These are phyloP conservation scores for Coprinopsis strossmayeri DNA, from an alignment of 768 basidiomycete genomes.

Conservation along the genomic window DNA sequence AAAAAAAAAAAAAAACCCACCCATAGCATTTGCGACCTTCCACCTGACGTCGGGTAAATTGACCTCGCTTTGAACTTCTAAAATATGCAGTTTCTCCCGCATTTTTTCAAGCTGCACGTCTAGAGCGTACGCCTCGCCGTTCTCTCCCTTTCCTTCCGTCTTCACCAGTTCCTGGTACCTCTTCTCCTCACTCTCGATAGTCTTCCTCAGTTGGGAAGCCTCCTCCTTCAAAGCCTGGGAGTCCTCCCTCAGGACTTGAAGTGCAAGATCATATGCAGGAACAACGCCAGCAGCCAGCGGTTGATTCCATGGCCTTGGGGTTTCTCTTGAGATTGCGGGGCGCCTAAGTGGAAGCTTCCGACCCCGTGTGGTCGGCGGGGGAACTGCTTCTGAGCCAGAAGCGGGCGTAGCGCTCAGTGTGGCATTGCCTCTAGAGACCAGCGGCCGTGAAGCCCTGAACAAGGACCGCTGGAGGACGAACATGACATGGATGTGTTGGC, in stretches of 20 bases:
- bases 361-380: slow-evolving; percentile 11
- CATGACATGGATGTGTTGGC: not conserved
- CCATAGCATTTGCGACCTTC: slow-evolving; percentile 73
- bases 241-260: slow-evolving; percentile 64
- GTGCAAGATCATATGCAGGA: slow-evolving; percentile 81
- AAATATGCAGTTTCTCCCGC: slow-evolving; percentile 44
- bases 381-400: not conserved
- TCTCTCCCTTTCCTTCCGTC: slow-evolving; percentile 19
- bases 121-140: slow-evolving; percentile 24
- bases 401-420: not conserved
- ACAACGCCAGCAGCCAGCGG: slow-evolving; percentile 57
- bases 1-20: slow-evolving; percentile 34
- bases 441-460: slow-evolving; percentile 4
- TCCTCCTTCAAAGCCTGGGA: slow-evolving; percentile 41
- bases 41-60: slow-evolving; percentile 83
- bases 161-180: slow-evolving; percentile 17
- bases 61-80: slow-evolving; percentile 75
- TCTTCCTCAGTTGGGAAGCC: slow-evolving; percentile 29
- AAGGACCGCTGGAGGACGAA: not conserved
- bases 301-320: slow-evolving; percentile 57
- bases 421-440: not conserved
- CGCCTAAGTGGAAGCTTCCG: slow-evolving; percentile 30
- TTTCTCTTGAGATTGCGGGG: slow-evolving; percentile 43
- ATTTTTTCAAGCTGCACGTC: slow-evolving; percentile 34
- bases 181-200: slow-evolving; percentile 20